phyloP scores from a whole-genome alignment of 2,329 filamentous ascomycete species.

The Rasamsonia emersonii region DNA sequence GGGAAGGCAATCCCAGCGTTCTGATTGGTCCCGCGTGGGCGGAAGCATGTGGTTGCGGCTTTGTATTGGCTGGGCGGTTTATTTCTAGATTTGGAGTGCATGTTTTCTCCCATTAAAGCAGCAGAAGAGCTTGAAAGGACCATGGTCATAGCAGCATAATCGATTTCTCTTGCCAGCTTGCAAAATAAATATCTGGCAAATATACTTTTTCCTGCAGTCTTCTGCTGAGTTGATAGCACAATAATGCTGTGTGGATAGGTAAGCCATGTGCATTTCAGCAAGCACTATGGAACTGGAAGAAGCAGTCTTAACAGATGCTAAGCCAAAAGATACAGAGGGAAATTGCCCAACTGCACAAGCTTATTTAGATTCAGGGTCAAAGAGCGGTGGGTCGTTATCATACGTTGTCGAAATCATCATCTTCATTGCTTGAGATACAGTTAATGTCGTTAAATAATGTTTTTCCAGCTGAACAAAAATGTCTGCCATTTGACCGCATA shows the following conservation, averaged over 20 bases:
- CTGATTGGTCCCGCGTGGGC: too few species aligned
- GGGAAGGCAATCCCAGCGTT: too few species aligned
- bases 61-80: too few species aligned
- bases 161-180: conserved; percentile 12
- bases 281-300: conserved; percentile 33
- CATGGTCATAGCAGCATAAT: conserved; percentile 14
- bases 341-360: conserved; percentile 17
- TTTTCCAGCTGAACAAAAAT: conserved; percentile 33
- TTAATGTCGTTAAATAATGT: conserved; percentile 33
- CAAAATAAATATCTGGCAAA: conserved; percentile 14
- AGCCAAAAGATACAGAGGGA: conserved; percentile 13
- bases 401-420: conserved; percentile 10
- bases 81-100: too few species aligned
- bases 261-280: conserved; percentile 35
- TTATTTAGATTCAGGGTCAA: conserved; percentile 38
- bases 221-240: conserved; percentile 22
- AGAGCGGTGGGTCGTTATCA: conserved; percentile 26
- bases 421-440: conserved; percentile 20
- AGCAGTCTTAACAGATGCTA: conserved; percentile 18
- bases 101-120: too few species aligned
- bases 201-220: conserved; percentile 14
- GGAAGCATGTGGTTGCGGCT: too few species aligned
- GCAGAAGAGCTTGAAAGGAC: conserved; percentile 17
- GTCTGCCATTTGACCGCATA: conserved; percentile 35
- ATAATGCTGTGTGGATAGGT: conserved; percentile 32